Conservation (phyloP, 164 flowering plant species). For the Tinospora cordifolia region DNA sequence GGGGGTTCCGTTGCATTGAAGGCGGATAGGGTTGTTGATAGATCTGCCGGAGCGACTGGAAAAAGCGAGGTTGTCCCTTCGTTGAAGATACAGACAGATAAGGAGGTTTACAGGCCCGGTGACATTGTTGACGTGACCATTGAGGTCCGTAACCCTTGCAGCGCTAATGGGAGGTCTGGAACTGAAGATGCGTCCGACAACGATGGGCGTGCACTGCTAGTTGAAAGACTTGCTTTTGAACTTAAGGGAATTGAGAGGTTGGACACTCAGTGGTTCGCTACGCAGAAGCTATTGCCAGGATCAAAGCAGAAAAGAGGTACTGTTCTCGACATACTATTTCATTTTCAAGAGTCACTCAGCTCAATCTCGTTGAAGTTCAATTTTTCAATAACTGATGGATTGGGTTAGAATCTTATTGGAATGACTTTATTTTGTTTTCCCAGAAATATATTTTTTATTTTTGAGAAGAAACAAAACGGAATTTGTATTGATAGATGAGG, state of each 20-base stretch:
- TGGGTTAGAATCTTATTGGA: no score
- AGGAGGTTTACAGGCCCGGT: slow-evolving; percentile 77
- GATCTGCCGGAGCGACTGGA: background rate
- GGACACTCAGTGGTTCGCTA: slow-evolving; percentile 80
- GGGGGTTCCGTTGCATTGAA: slow-evolving; percentile 23
- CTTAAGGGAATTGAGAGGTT: slow-evolving; percentile 79
- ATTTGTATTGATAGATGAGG: no score
- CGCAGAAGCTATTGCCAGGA: slow-evolving; percentile 55
- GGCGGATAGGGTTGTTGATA: slow-evolving; percentile 9
- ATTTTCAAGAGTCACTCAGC: background rate
- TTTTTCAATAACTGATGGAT: no score
- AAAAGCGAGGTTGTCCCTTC: slow-evolving; percentile 30
- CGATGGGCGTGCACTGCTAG: slow-evolving; percentile 35
- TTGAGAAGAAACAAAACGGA: no score
- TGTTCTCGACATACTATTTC: background rate
- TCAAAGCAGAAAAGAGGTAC: slow-evolving; percentile 71
- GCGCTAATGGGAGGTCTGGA: slow-evolving; percentile 10
- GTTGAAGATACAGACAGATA: slow-evolving; percentile 52
- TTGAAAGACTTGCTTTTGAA: slow-evolving; percentile 65
- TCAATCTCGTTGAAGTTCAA: no score
- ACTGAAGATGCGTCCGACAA: slow-evolving; percentile 8
- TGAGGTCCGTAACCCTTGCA: slow-evolving; percentile 35
- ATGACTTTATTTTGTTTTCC: no score
- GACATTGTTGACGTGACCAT: slow-evolving; percentile 53
- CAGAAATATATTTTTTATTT: no score